phyloP scores from a whole-genome alignment of 2,329 filamentous ascomycete genomes.

The Fusarium liriodendri region DNA sequence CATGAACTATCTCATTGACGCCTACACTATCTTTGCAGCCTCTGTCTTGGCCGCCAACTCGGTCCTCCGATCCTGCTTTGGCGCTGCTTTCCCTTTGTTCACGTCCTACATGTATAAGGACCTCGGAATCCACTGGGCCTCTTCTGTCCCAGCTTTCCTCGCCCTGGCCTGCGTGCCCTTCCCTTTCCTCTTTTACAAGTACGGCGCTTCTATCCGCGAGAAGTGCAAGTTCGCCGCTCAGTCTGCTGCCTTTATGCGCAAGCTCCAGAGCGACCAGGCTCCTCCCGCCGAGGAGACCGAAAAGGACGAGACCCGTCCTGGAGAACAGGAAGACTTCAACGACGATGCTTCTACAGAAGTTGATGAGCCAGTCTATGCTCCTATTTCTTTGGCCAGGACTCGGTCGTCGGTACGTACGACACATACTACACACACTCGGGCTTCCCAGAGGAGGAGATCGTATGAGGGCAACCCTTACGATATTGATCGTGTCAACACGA shows the following conservation, averaged over 20 bases:
- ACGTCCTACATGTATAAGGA: conserved; percentile 34
- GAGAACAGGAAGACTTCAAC: conserved; percentile 15
- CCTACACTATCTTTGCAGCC: conserved; percentile 37
- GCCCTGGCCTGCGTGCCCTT: conserved; percentile 35
- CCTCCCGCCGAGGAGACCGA: conserved; percentile 13
- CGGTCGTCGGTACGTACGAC: conserved; percentile 18
- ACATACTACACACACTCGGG: conserved; percentile 10
- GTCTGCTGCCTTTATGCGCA: conserved; percentile 35
- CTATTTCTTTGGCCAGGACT: conserved; percentile 16
- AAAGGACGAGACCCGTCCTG: conserved; percentile 13
- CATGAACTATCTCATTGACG: conserved; percentile 39
- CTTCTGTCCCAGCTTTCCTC: conserved; percentile 30
- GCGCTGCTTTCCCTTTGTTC: conserved; percentile 35
- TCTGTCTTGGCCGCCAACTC: conserved; percentile 34
- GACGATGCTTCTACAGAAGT: conserved; percentile 31
- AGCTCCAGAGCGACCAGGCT: conserved; percentile 22
- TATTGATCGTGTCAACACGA: conserved; percentile 35
- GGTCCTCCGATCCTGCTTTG: conserved; percentile 33
- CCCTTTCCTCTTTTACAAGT: conserved; percentile 39
- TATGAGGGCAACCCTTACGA: conserved; percentile 35
- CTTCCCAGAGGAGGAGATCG: conserved; percentile 25
- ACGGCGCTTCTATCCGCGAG: conserved; percentile 31
- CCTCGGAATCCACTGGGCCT: conserved; percentile 36
- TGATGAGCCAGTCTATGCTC: conserved; percentile 31
- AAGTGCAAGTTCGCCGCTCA: conserved; percentile 38